Evolutionary conservation across 169 alveolate genomes (phyloP).

Genomic region (Plasmodium fragile): DNA sequence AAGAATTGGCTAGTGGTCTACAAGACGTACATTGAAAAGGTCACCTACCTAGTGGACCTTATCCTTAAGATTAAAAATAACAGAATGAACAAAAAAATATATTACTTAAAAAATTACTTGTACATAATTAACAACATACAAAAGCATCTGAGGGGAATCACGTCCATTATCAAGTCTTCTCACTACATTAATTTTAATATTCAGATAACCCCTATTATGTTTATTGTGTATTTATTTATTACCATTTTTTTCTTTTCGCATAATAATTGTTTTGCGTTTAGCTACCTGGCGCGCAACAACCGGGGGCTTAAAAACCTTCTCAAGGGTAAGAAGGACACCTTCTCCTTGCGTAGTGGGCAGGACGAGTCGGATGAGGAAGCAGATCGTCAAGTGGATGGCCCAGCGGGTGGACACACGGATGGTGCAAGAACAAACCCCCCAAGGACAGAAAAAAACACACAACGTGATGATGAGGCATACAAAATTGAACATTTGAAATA

Average conservation of each 20-base stretch:
- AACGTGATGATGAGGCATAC: neutral
- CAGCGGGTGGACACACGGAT: neutral
- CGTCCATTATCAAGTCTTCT: slow-evolving; percentile 49
- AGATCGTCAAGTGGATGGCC: neutral
- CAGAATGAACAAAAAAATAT: slow-evolving; percentile 21
- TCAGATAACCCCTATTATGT: slow-evolving; percentile 66
- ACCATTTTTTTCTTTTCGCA: slow-evolving; percentile 72
- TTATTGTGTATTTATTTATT: slow-evolving; percentile 57
- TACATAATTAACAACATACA: slow-evolving; percentile 68
- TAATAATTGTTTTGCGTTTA: slow-evolving; percentile 53
- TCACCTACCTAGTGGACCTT: slow-evolving; percentile 54
- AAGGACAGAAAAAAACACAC: neutral
- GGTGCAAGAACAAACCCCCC: neutral
- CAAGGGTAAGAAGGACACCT: neutral
- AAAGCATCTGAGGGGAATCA: slow-evolving; percentile 21
- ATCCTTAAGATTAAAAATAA: slow-evolving; percentile 55
- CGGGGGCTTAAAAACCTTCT: slow-evolving; percentile 53
- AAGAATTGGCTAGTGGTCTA: slow-evolving; percentile 73
- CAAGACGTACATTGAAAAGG: slow-evolving; percentile 51
- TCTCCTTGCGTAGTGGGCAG: neutral
- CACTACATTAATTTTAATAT: slow-evolving; percentile 64
- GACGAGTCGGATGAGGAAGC: neutral
- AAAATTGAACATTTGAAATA: slow-evolving; percentile 24
- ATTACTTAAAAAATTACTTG: slow-evolving; percentile 43
- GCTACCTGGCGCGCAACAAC: slow-evolving; percentile 26